phyloP scores from a whole-genome alignment of 495 filamentous ascomycete species.

The Poronia punctata region DNA sequence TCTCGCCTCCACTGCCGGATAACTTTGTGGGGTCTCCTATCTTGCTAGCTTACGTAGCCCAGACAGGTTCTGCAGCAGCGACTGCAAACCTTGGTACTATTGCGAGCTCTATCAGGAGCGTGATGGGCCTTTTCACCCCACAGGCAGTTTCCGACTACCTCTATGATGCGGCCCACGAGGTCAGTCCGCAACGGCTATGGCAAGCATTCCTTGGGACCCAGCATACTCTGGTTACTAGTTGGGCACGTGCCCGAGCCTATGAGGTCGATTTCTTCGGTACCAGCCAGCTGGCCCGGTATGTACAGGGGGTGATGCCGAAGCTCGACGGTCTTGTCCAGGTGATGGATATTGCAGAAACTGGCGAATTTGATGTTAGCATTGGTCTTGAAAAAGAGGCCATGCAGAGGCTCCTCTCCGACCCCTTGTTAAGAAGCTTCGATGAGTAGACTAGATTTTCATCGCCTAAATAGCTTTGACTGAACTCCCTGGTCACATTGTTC shows the following conservation, averaged over 20 bases:
- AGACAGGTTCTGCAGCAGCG: conserved; percentile 11
- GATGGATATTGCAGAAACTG: conserved; percentile 21
- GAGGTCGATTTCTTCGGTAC: conserved; percentile 31
- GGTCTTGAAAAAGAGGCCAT: conserved; percentile 23
- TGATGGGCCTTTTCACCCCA: conserved; percentile 27
- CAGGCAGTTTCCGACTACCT: conserved; percentile 24
- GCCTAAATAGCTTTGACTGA: no score
- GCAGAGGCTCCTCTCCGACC: conserved; percentile 24
- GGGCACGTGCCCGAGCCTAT: conserved; percentile 28
- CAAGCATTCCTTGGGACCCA: conserved; percentile 29
- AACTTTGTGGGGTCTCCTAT: conserved; percentile 33
- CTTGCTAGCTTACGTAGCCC: conserved; percentile 13
- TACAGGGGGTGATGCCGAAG: conserved; percentile 30
- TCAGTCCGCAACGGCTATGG: conserved; percentile 33
- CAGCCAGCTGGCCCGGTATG: conserved; percentile 18
- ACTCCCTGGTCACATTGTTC: no score
- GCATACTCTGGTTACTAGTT: conserved; percentile 33
- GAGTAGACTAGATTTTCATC: no score
- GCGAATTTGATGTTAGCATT: conserved; percentile 31
- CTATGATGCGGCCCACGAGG: conserved; percentile 29
- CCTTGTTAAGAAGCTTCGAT: conserved; percentile 16
- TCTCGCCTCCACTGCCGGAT: conserved; percentile 27
- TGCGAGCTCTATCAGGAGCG: conserved; percentile 24
- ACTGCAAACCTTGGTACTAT: conserved; percentile 14
- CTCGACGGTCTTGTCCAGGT: conserved; percentile 35